Percentiles rank a stretch among this genome's conserved stretches.
Evolutionary conservation across 306 rosid species (phyloP).

Genomic region (Cicer judaicum): DNA sequence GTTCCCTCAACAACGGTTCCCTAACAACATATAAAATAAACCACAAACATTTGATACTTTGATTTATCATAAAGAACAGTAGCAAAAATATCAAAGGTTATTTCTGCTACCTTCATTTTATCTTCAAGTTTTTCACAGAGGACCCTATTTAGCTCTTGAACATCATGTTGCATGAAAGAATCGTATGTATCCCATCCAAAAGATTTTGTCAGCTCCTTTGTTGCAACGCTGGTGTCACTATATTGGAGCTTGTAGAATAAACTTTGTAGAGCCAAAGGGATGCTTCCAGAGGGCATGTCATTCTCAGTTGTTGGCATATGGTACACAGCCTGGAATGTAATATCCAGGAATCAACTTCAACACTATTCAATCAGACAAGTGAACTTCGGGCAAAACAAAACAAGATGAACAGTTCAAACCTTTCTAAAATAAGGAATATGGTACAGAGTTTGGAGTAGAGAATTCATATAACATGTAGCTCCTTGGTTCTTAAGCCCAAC

Average conservation of each 20-base stretch:
- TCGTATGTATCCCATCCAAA: constrained; percentile 94
- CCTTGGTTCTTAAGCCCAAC: constrained; percentile 91
- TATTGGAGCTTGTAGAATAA: constrained; percentile 83
- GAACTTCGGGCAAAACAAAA: constrained; percentile 27
- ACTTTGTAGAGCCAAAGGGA: constrained; percentile 84
- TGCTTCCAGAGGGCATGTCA: constrained; percentile 81
- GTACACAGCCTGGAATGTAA: constrained; percentile 78
- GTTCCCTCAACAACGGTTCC: constrained; percentile 99
- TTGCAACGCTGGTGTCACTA: constrained; percentile 79
- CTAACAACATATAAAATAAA: constrained; percentile 48
- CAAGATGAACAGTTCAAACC: constrained; percentile 50
- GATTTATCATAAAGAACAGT: constrained; percentile 7
- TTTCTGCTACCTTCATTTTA: constrained; percentile 69
- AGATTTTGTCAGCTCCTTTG: constrained; percentile 83
- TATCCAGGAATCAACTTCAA: constrained; percentile 39
- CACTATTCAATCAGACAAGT: constrained; percentile 32
- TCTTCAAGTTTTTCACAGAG: constrained; percentile 84
- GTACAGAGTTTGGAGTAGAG: constrained; percentile 77
- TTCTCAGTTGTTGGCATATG: constrained; percentile 92
- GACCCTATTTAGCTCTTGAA: constrained; percentile 80
- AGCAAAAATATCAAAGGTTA: constrained; percentile 24
- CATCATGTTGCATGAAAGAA: constrained; percentile 92
- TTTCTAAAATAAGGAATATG: constrained; percentile 87
- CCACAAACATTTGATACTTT: constrained; percentile 22
- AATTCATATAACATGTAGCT: constrained; percentile 88